Base-by-base conservation (phyloP, 2,329 filamentous ascomycete species). In the Cytospora piceae region DNA sequence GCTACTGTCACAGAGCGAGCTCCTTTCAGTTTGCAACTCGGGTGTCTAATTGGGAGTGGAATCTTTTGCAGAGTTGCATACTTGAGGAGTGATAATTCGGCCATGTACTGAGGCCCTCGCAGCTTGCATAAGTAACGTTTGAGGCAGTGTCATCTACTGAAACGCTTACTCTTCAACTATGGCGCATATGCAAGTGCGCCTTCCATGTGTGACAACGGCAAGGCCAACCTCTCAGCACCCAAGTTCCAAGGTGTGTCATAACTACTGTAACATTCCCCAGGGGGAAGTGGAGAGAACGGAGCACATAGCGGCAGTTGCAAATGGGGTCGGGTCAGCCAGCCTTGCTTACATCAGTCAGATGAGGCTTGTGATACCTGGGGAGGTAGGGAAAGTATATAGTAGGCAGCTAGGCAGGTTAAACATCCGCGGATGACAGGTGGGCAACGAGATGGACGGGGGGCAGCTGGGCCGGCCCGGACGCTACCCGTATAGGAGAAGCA, bases 321-420 rank as follows among this genome's bases (percentile, higher is more conserved):
- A 49, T 49, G n/a, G 46, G 20, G 46, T 20, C 22, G 12, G 11
- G n/a, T 20, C 22, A 7, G n/a, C 46, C 22, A 22, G n/a, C 46
- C 46, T 49, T 24, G 46, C 46, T 49, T 49, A 49, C 46, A 49
- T 49, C 46, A 49, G n/a, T 49, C 46, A 22, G 46, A 49, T 49
- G 22, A 49, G 20, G 46, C n/a, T 49, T 14, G 11, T 49, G 22
- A 49, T 49, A 49, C 8, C 11, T 20, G 22, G n/a, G n/a, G n/a
- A n/a, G 20, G 20, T 46, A 46, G 5, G n/a, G n/a, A 24, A 24
- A 20, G 46, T 49, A 49, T 49, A 24, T 12, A 49, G 22, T 22
- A 49, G 46, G 17, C 4, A 24, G 46, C 17, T 8, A 20, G n/a
- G 7, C 8, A 20, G n/a, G 2, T 46, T 6, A n/a, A n/a, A n/a